Conservation (phyloP, 352 stramenopile genomes). For the Pythium phragmiticola region DNA sequence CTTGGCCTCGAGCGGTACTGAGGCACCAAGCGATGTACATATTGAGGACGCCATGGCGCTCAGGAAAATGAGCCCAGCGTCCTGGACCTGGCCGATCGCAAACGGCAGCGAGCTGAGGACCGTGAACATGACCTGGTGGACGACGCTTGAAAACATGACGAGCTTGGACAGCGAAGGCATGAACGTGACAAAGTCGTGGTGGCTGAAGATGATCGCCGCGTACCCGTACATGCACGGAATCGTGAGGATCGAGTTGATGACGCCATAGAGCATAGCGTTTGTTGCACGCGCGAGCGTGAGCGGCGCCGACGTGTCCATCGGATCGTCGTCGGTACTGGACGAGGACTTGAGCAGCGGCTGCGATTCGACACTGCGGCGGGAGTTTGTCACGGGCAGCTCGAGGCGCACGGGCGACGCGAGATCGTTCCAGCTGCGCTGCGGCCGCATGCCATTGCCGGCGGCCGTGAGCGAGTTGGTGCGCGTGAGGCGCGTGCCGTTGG, state of each 20-base stretch:
- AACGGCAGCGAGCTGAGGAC: slow-evolving; percentile 93
- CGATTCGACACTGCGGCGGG: slow-evolving; percentile 7
- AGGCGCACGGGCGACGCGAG: slow-evolving; percentile 11
- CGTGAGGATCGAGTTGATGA: slow-evolving; percentile 94
- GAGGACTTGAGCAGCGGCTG: slow-evolving; percentile 15
- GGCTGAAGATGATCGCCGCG: slow-evolving; percentile 94
- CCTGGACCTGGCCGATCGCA: slow-evolving; percentile 97
- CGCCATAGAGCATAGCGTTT: slow-evolving; percentile 79
- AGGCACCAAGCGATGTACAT: slow-evolving; percentile 70
- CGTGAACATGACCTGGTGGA: slow-evolving; percentile 93
- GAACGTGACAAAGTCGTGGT: slow-evolving; percentile 87
- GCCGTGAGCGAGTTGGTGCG: slow-evolving; percentile 16
- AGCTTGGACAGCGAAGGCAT: slow-evolving; percentile 94
- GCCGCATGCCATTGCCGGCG: slow-evolving; percentile 7
- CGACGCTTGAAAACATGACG: slow-evolving; percentile 93
- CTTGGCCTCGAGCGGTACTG: slow-evolving; percentile 65
- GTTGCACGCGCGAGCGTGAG: slow-evolving; percentile 40
- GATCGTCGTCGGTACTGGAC: slow-evolving; percentile 11
- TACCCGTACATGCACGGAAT: slow-evolving; percentile 95
- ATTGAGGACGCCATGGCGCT: slow-evolving; percentile 92
- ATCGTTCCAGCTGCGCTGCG: slow-evolving; percentile 24
- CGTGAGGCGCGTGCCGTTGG: slow-evolving; percentile 1
- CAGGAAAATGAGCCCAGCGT: slow-evolving; percentile 98
- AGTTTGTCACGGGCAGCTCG: slow-evolving; percentile 4
- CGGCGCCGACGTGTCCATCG: slow-evolving; percentile 18